Conservation (phyloP, 805 yeast species). For the Candida germanica region DNA sequence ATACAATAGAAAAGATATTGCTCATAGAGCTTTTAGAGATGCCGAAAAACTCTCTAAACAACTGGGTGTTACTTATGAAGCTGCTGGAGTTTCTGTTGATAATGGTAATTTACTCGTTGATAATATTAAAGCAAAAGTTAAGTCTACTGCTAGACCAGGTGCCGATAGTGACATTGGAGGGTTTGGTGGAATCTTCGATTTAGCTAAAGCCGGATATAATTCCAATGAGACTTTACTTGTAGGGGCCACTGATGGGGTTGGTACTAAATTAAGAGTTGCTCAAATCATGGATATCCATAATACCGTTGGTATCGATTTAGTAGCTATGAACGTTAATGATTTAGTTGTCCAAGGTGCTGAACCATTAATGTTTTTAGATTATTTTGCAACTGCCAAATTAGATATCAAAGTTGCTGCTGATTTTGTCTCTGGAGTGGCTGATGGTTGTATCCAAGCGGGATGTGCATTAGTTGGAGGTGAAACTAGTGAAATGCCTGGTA, state of each 20-base stretch:
- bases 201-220: conserved; percentile 82
- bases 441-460: conserved; percentile 91
- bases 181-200: conserved; percentile 94
- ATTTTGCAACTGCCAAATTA: conserved; percentile 91
- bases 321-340: conserved; percentile 98
- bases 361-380: conserved; percentile 91
- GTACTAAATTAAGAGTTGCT: conserved; percentile 93
- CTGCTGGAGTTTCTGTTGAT: conserved; percentile 97
- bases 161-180: conserved; percentile 99
- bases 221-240: conserved; percentile 79
- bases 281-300: conserved; percentile 85
- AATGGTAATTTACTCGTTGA: conserved; percentile 89
- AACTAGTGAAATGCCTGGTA: conserved; percentile 99
- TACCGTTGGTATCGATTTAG: conserved; percentile 98
- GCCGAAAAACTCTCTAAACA: conserved; percentile 16
- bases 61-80: conserved; percentile 75
- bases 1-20: conserved; percentile 90
- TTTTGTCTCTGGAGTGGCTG: conserved; percentile 93
- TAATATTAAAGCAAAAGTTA: conserved; percentile 84
- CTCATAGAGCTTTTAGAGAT: conserved; percentile 88
- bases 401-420: conserved; percentile 80
- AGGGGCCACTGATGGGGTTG: conserved; percentile 99
- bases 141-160: conserved; percentile 90
- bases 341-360: conserved; percentile 99
- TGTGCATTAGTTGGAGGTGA: conserved; percentile 99